Conservation (phyloP, 1,284 basidiomycete genomes). For the Xanthoconium separans region DNA sequence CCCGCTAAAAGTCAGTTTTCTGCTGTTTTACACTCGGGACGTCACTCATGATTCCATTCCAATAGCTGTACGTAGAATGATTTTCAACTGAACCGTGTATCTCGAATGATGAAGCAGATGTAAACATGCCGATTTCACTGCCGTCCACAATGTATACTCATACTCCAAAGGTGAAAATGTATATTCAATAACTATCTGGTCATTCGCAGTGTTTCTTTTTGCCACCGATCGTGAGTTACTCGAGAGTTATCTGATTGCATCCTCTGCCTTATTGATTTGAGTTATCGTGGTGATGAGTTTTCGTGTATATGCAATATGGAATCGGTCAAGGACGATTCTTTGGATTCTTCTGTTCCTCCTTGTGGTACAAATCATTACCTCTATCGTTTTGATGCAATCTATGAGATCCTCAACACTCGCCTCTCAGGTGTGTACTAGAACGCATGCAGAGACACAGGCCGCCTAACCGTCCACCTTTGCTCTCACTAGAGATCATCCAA, state of each 20-base stretch:
- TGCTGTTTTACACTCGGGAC: neutral
- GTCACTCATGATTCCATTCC: neutral
- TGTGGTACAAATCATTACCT: neutral
- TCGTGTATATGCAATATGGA: neutral
- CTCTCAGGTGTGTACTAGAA: neutral
- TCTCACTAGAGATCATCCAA: no score
- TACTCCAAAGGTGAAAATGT: neutral
- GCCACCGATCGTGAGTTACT: neutral
- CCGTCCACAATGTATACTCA: neutral
- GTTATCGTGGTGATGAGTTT: neutral
- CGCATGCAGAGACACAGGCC: no score
- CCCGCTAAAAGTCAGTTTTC: neutral
- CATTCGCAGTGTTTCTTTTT: neutral
- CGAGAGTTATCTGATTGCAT: neutral
- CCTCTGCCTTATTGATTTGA: neutral
- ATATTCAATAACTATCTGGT: neutral
- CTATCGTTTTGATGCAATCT: neutral
- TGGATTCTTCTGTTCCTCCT: neutral
- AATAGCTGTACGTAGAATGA: neutral
- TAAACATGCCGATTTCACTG: neutral
- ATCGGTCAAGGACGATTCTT: neutral
- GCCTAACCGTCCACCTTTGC: no score
- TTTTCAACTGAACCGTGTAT: no score
- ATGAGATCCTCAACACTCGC: neutral
- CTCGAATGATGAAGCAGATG: neutral